Evolutionary conservation across 176 grass and related monocot genomes (phyloP), one percentile per base, ranked within the genome.

Genomic region (Paspalum notatum): DNA sequence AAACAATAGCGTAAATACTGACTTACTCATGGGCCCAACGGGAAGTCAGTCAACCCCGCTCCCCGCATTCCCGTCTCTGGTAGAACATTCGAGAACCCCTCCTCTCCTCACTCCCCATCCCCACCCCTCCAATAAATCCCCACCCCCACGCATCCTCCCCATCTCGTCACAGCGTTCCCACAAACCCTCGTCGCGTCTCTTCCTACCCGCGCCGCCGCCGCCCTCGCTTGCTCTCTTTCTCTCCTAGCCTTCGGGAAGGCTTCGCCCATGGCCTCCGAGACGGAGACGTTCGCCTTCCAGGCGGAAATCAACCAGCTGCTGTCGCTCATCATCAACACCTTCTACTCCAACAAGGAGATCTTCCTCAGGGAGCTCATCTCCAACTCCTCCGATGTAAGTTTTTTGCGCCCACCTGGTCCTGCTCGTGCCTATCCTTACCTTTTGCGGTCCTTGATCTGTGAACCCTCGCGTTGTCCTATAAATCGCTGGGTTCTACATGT

Each of bases 281-380:
- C 89, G 0, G 94, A 97, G 87, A 97, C 94, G 58, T 97, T 97
- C 83, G 91, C 94, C 72, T 97, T 97, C 89, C 94, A 97, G 91
- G 91, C 94, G 7, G 91, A 97, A 89, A 97, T 97, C 82, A 97
- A 97, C 80, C 91, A 97, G 85, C 87, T 97, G 16, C 87, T 97
- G 9, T 94, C 91, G 21, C 81, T 97, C 62, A 97, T 97, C 85
- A 97, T 97, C 82, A 97, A 97, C 89, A 97, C 94, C 53, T 97
- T 97, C 82, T 97, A 97, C 91, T 97, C 94, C 82, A 97, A 97
- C 79, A 97, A 97, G 94, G 94, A 97, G 91, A 97, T 94, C 87
- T 97, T 97, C 88, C 94, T 97, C 22, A 80, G 91, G 43, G 94
- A 97, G 85, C 75, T 97, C 71, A 91, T 97, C 76, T 94, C 91